Evolutionary conservation across 2,329 filamentous ascomycete genomes (phyloP).

Genomic region (Scedosporium minutisporum): DNA sequence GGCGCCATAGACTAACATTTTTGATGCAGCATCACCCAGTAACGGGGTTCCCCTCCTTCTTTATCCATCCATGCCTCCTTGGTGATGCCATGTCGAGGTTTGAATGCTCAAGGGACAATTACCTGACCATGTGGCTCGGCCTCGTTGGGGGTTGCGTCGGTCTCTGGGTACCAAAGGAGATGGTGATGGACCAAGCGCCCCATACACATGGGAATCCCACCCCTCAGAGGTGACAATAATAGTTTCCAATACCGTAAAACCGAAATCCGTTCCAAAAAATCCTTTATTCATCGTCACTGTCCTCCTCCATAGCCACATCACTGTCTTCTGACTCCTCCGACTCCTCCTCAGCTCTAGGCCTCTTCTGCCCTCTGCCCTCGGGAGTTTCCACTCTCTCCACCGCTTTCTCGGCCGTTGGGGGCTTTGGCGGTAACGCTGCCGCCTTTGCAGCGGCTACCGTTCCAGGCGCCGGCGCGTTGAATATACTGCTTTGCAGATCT

Average conservation of each 20-base stretch:
- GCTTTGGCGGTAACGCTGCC: conserved; percentile 31
- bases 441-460: conserved; percentile 30
- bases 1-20: conserved; percentile 14
- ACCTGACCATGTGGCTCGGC: conserved; percentile 85
- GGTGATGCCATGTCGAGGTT: conserved; percentile 68
- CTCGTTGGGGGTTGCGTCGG: conserved; percentile 73
- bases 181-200: conserved; percentile 31
- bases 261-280: neutral
- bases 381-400: conserved; percentile 29
- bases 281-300: conserved; percentile 61
- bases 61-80: conserved; percentile 86
- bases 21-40: conserved; percentile 66
- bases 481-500: conserved; percentile 70
- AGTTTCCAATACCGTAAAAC: neutral
- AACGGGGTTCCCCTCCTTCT: conserved; percentile 70
- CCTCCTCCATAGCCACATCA: conserved; percentile 60
- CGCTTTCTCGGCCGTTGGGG: conserved; percentile 37
- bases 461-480: conserved; percentile 55
- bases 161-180: conserved; percentile 63
- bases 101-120: conserved; percentile 52
- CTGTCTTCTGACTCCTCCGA: conserved; percentile 55
- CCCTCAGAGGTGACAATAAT: neutral
- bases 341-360: conserved; percentile 56
- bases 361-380: conserved; percentile 57
- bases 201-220: neutral